phyloP scores from a whole-genome alignment of 768 basidiomycete genomes.

The Termitomyces sp. region DNA sequence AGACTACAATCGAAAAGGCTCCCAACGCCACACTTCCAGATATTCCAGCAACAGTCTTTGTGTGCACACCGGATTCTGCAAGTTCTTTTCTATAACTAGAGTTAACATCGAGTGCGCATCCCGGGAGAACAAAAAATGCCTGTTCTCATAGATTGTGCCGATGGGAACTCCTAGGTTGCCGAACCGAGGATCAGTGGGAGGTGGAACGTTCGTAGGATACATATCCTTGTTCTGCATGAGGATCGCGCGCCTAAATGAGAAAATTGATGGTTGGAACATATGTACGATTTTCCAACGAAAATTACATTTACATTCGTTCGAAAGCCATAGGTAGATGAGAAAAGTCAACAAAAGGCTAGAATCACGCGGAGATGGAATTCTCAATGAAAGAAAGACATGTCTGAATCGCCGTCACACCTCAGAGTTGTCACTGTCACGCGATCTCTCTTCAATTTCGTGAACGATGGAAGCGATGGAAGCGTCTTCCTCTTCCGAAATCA shows the following conservation, averaged over 20 bases:
- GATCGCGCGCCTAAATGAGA: constrained; percentile 11
- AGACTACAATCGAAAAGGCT: constrained; percentile 35
- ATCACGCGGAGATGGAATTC: not conserved
- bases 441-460: not conserved
- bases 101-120: not conserved
- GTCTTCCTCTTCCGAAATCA: constrained; percentile 18
- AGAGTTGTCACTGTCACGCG: constrained; percentile 4
- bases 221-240: constrained; percentile 16
- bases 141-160: constrained; percentile 16
- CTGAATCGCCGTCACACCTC: not conserved
- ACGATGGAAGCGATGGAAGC: constrained; percentile 15
- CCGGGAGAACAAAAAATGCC: constrained; percentile 11
- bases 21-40: constrained; percentile 22
- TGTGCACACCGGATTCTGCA: constrained; percentile 21
- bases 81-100: constrained; percentile 20
- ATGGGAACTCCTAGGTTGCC: constrained; percentile 18
- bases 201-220: constrained; percentile 12
- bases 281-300: not conserved
- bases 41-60: constrained; percentile 27
- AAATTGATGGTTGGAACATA: not conserved
- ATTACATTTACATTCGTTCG: constrained; percentile 20
- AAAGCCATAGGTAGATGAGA: constrained; percentile 7
- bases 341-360: not conserved
- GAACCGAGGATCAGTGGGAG: constrained; percentile 16
- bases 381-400: too few relatives aligned